Evolutionary conservation across 768 basidiomycete genomes (phyloP), one percentile per base, ranked within the genome.

Genomic region (Phlebiopsis gigantea): DNA sequence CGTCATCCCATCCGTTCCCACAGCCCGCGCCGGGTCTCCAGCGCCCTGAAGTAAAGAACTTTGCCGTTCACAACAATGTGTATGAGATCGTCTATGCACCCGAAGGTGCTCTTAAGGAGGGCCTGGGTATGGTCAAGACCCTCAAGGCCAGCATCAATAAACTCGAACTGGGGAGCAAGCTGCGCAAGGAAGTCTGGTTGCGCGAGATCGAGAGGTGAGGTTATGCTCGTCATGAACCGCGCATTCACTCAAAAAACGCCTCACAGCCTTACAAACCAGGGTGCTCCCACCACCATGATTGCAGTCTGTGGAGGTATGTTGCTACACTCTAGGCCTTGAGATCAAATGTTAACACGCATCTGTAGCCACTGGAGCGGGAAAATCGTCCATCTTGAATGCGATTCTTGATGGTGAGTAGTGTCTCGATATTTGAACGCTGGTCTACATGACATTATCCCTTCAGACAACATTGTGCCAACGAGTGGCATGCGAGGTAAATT

Each of bases 361-460:
- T 51, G 9, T 50, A 83, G 82, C 78, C 5, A 84, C 82, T 6
- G 82, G 83, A 9, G 80, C 82, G 0, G 83, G 83, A 12, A 84
- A 85, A 69, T 82, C 80, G 0, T 84, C 82, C 1, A 75, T 80
- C 31, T 62, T 85, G 41, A 86, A 85, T 60, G 84, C 84, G 1
- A 69, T 86, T 30, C 70, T 86, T 21, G 81, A 84, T 60, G 82
- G 82, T 81, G 62, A 43, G 66, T 30, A 15, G 22, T 34, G 47
- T 22, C 57, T 39, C 25, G 2, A 15, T 2, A 34, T 50, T 63
- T 4, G 19, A 29, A 42, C n/a, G n/a, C n/a, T n/a, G n/a, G n/a
- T 34, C 24, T n/a, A 1, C 14, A 26, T 26, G 46, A 43, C 17
- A 28, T 5, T 54, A 30, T 5, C 17, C 19, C 6, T 15, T 7